Conservation (phyloP, 495 filamentous ascomycete genomes). For the Amphirosellinia nigrospora region DNA sequence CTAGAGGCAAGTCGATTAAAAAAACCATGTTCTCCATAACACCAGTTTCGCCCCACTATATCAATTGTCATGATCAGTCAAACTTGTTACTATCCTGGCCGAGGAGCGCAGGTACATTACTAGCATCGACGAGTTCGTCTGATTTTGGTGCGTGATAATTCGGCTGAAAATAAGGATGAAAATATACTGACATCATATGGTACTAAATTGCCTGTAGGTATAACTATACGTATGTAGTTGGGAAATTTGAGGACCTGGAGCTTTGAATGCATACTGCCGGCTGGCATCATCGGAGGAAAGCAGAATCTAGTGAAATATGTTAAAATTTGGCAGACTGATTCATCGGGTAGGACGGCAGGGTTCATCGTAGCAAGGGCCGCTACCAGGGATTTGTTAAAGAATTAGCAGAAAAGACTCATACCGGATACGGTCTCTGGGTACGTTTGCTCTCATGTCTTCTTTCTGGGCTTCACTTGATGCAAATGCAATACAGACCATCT, state of each 20-base stretch:
- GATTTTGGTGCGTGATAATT: not conserved
- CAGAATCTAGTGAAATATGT: constrained; percentile 54
- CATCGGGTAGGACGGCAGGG: not conserved
- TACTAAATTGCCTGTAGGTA: constrained; percentile 84
- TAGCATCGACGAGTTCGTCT: not conserved
- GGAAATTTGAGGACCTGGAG: constrained; percentile 80
- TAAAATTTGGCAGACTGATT: not conserved
- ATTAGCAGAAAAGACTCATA: not conserved
- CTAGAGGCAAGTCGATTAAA: constrained; percentile 79
- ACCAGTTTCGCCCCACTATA: constrained; percentile 75
- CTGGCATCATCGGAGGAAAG: constrained; percentile 70
- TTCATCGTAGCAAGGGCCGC: not conserved
- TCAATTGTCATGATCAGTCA: constrained; percentile 16
- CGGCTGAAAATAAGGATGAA: not conserved
- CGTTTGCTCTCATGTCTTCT: constrained; percentile 58
- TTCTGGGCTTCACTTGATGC: constrained; percentile 56
- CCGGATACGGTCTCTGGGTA: constrained; percentile 52
- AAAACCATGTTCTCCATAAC: constrained; percentile 87
- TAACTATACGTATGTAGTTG: constrained; percentile 70
- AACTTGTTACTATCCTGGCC: not conserved
- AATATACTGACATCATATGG: constrained; percentile 58
- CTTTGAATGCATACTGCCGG: constrained; percentile 83
- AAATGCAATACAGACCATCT: constrained; percentile 50
- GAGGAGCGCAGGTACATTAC: not conserved
- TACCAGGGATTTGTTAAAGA: not conserved